Conservation (phyloP, 169 alveolate genomes). For the Eimeria falciformis region DNA sequence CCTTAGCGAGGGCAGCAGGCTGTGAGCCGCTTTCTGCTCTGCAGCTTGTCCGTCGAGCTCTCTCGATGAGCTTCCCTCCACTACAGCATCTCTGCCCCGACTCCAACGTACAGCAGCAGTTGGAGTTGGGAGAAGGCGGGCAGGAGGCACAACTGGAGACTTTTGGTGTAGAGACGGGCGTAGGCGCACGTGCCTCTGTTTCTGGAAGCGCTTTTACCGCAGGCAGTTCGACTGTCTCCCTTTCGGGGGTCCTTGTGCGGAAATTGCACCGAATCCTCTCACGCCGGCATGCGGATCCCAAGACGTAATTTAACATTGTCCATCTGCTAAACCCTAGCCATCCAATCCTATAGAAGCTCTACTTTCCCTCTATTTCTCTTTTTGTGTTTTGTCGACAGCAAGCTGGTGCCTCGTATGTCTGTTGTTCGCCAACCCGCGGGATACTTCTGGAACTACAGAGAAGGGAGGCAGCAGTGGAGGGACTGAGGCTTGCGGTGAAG, state of each 20-base stretch:
- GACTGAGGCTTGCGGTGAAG: no score
- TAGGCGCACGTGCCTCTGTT: neutral
- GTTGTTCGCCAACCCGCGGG: no score
- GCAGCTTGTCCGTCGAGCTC: neutral
- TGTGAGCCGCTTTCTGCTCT: constrained; percentile 24
- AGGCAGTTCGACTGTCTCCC: neutral
- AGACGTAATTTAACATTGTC: no score
- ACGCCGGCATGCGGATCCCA: neutral
- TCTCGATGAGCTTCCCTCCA: neutral
- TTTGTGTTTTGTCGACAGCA: no score
- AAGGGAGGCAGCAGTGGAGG: no score
- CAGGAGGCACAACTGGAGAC: neutral
- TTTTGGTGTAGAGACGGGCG: neutral
- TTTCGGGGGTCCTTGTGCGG: neutral
- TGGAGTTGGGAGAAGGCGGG: neutral
- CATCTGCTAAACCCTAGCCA: no score
- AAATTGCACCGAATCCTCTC: neutral
- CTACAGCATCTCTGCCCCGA: neutral
- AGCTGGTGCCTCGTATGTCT: no score
- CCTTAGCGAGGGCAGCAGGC: neutral
- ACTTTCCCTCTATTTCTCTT: no score
- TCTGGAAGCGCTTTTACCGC: neutral
- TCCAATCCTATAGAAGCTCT: no score
- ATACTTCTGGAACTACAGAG: no score
- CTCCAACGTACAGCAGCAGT: neutral